Base-by-base conservation (phyloP, 2,329 filamentous ascomycete species). In the Endocalyx cinctus region DNA sequence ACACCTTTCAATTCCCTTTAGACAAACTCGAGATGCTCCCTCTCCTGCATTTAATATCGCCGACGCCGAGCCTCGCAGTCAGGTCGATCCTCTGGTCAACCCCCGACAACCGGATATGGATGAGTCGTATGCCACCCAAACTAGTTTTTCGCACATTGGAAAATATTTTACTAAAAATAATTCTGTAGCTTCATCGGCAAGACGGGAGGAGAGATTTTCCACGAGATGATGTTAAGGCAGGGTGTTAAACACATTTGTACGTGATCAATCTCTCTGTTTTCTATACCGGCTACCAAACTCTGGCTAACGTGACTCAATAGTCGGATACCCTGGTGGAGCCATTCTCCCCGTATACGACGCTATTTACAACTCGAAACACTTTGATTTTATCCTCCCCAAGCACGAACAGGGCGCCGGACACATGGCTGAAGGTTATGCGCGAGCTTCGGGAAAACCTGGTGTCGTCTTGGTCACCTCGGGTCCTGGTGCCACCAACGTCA, bases 311-410 rank as follows among this genome's bases (percentile, higher is more conserved):
- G 36, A 48, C 47, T 58, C 37, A n/a, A 39, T 43, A 86, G 82
- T 89, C 55, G 84, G 84, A 42, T 97, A 97, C 66, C 87, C 90
- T 47, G 90, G 90, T 53, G 90, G 92, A 58, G 89, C 92, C 47
- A 97, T 97, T 65, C 81, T 97, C 22, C 92, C 92, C 52, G 90
- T 97, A 27, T 97, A 96, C 69, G 92, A 98, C 63, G 92, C 92
- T 55, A 97, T 98, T 59, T 94, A 94, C 76, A 95, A 96, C 70
- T 97, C 90, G 37, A 81, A 85, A 69, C 84, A 96, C 65, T 95
- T 97, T 69, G 82, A 96, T 43, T 97, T 98, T 58, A 80, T 97
- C 61, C 79, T 97, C 7, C 92, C 92, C 18, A 81, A 86, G 64
- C 92, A 98, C 66, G 92, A 97, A 68, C 92, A 98, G 67, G 92